Evolutionary conservation across 257 asterid species (phyloP).

Genomic region (Avicennia marina): DNA sequence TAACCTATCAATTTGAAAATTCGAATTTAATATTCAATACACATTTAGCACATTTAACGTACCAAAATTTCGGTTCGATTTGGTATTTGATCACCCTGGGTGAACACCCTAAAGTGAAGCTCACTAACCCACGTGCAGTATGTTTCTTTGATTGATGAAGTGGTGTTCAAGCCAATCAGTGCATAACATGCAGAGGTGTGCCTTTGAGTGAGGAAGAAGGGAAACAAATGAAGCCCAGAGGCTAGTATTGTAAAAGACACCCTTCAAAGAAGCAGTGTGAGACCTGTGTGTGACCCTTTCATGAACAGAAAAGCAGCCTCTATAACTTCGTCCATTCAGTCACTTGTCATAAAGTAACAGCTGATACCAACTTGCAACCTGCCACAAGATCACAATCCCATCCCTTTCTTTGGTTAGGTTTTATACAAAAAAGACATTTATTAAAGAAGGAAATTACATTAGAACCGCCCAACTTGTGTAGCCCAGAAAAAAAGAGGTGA

Average conservation of each 20-base stretch:
- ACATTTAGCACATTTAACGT: too few species aligned
- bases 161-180: too few species aligned
- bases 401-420: not conserved
- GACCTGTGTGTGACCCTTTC: not conserved
- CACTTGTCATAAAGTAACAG: conserved; percentile 12
- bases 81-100: too few species aligned
- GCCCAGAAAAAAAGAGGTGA: not conserved
- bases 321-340: conserved; percentile 11
- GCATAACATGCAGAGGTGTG: too few species aligned
- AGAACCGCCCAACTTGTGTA: too few species aligned
- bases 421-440: not conserved
- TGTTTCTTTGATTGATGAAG: too few species aligned
- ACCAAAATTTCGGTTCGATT: too few species aligned
- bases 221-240: not conserved
- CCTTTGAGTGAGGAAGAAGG: not conserved
- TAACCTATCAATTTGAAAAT: too few species aligned
- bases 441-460: too few species aligned
- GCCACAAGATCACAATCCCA: conserved; percentile 13
- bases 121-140: too few species aligned
- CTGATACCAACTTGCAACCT: conserved; percentile 7
- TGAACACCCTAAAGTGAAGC: too few species aligned
- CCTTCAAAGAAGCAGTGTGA: not conserved
- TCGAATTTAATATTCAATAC: too few species aligned
- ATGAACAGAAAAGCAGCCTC: not conserved
- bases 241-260: not conserved